These are phyloP conservation scores for Phytophthora niederhauseri DNA, from an alignment of 352 stramenopile genomes.

Conservation along the genomic window DNA sequence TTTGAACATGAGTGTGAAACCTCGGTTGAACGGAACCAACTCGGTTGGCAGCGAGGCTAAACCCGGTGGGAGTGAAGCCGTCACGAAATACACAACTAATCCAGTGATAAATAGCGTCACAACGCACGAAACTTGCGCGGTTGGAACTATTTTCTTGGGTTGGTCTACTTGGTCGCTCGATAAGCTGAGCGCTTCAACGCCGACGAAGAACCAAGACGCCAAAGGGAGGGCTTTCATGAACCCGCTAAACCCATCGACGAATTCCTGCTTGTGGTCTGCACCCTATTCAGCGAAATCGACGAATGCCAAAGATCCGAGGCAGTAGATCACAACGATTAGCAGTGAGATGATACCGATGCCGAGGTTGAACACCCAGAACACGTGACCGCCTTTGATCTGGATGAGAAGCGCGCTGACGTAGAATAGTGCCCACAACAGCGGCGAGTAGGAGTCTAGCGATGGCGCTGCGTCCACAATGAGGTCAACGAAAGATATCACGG, in stretches of 20 bases:
- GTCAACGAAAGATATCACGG: conserved; percentile 33
- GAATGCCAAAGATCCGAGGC: conserved; percentile 32
- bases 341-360: conserved; percentile 36
- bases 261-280: neutral
- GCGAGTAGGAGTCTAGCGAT: conserved; percentile 14
- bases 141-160: conserved; percentile 39
- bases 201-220: conserved; percentile 46
- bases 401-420: conserved; percentile 39
- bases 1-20: conserved; percentile 32
- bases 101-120: conserved; percentile 37
- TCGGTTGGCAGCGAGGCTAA: neutral
- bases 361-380: conserved; percentile 54
- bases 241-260: conserved; percentile 15
- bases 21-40: conserved; percentile 31
- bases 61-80: conserved; percentile 27
- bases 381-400: conserved; percentile 33
- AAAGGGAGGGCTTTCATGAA: conserved; percentile 35
- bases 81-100: conserved; percentile 35
- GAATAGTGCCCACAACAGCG: conserved; percentile 35
- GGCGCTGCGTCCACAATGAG: conserved; percentile 37
- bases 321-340: conserved; percentile 38
- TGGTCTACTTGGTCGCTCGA: conserved; percentile 33
- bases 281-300: conserved; percentile 23
- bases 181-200: conserved; percentile 35
- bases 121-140: conserved; percentile 41